A percentile compares a stretch with the other conserved stretches of the same genome.
phyloP scores from a whole-genome alignment of 2,329 filamentous ascomycete species.

The Exophiala bonariae region DNA sequence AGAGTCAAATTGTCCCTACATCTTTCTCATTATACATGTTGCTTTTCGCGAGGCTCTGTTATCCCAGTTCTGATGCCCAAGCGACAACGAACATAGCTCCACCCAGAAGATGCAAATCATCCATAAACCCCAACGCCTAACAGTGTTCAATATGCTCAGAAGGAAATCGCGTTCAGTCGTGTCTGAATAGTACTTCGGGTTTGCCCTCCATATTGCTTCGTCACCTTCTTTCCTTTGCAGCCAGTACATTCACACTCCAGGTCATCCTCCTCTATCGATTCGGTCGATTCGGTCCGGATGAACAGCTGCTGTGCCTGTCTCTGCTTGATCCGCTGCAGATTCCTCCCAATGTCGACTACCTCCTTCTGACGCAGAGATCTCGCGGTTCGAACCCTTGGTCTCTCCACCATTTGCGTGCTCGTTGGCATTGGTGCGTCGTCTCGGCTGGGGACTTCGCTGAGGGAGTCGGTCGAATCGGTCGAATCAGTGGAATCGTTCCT shows the following conservation, averaged over 20 bases:
- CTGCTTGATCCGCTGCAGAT: constrained; percentile 1
- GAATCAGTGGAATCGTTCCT: too few species aligned
- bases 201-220: neutral
- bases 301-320: neutral
- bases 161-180: neutral
- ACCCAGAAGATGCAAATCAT: too few species aligned
- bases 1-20: too few species aligned
- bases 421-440: neutral
- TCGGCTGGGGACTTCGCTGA: neutral
- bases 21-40: too few species aligned
- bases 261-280: neutral
- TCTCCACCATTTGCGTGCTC: neutral
- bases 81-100: too few species aligned
- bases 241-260: neutral
- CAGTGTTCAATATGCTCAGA: constrained; percentile 3
- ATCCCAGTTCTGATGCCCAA: too few species aligned
- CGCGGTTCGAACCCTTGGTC: too few species aligned
- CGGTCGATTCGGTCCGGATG: neutral
- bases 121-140: too few species aligned
- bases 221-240: neutral
- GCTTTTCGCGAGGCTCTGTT: too few species aligned
- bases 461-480: neutral
- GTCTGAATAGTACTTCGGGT: neutral
- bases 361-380: too few species aligned
- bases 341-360: neutral